Evolutionary conservation across 371 early-diverging fungal species (phyloP), one percentile per base, ranked within the genome.

Genomic region (Choanephora cucurbitarum): DNA sequence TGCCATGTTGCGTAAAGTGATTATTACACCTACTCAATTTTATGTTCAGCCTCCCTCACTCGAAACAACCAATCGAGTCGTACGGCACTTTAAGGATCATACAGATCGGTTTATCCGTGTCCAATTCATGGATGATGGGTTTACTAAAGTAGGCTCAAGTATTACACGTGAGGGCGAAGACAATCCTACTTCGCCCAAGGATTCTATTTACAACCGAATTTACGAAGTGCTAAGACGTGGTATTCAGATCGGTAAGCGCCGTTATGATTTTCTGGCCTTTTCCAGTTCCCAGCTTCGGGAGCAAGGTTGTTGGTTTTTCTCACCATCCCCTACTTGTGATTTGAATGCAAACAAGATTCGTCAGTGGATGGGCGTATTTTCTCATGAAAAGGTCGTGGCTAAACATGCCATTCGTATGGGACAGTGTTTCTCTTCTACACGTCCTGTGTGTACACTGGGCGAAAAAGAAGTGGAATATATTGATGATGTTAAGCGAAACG

Each of bases 281-380:
- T 88, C 88, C 0, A 77, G 80, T 18, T 83, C 82, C 10, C 91
- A 90, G 56, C 60, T 93, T 28, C 81, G 85, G 6, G 81, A 81
- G 28, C 87, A 89, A 44, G 78, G 79, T 19, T 86, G 86, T 13
- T 93, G 91, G 91, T 90, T 91, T 63, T 84, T 90, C 64, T 73
- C 77, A 0, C 64, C 77, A 0, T 62, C 70, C 15, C 67, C 66
- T 0, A 18, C 7, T 0, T 1, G 1, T 0, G 65, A 71, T 5
- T 46, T 83, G n/a, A 81, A 73, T 24, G 79, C 79, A 0, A 73
- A 80, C 43, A 44, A 62, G n/a, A 89, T 93, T 48, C 82, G 86
- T 7, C 22, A 32, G 0, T 88, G 86, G 87, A 84, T 91, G 84
- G 93, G 93, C 13, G 77, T 84, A 7, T 91, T 93, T 58, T 72